phyloP scores from a whole-genome alignment of 2,329 filamentous ascomycete species.

The Venturia oleaginea region DNA sequence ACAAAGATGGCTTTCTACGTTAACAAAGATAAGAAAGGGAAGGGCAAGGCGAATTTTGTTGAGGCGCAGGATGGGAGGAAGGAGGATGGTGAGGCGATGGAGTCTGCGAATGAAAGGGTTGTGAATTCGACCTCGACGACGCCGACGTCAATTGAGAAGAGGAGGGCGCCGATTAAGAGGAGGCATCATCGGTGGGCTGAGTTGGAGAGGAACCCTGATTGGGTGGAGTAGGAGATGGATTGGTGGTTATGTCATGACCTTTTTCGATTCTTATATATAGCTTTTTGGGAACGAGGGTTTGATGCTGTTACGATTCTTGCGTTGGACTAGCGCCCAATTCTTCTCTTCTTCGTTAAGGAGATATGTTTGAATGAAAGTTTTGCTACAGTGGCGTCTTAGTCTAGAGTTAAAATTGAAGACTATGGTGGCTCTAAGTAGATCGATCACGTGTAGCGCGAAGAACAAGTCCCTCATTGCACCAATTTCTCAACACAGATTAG shows the following conservation, averaged over 20 bases:
- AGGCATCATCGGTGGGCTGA: background rate
- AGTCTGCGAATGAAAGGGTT: background rate
- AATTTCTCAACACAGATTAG: too few relatives aligned
- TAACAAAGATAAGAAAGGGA: background rate
- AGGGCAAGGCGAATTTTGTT: background rate
- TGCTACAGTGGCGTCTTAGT: too few relatives aligned
- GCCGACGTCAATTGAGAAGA: background rate
- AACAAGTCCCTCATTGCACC: too few relatives aligned
- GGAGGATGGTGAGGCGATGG: background rate
- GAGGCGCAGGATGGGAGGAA: background rate
- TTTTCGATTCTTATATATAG: constrained; percentile 11
- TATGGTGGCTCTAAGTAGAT: too few relatives aligned
- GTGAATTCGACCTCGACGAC: background rate
- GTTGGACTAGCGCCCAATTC: too few relatives aligned
- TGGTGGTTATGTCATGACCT: background rate
- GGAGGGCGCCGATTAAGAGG: background rate
- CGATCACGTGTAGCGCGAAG: too few relatives aligned
- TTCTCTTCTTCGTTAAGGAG: too few relatives aligned
- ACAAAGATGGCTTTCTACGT: background rate
- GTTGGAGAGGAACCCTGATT: background rate
- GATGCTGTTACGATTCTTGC: background rate
- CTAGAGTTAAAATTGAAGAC: too few relatives aligned
- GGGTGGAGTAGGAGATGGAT: background rate
- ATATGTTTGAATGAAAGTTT: too few relatives aligned
- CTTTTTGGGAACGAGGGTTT: background rate